Evolutionary conservation across 2,329 filamentous ascomycete genomes (phyloP), one percentile per base, ranked within the genome.

Genomic region (Cladosporium sphaerospermum): DNA sequence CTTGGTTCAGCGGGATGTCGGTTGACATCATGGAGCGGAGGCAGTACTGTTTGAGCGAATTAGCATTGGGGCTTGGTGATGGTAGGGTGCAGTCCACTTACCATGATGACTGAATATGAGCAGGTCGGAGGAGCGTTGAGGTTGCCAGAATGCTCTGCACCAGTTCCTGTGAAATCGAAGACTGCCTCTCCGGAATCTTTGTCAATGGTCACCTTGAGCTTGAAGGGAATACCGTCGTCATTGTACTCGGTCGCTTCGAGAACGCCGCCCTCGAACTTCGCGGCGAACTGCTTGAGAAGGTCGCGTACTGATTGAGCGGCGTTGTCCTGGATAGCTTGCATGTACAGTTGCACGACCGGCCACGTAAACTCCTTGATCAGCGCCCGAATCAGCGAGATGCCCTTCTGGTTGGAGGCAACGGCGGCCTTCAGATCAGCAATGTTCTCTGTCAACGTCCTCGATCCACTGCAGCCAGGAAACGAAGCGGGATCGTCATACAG

Each of bases 401-500:
- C 68, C 39, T 64, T 66, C 11, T 64, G 59, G 46, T 71, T 71
- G 0, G 68, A 63, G 0, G 67, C 61, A 9, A 70, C 62, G 44
- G 66, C 63, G 2, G 67, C 68, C 43, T 70, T 68, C n/a, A 69
- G 60, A 51, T 71, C 67, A 3, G 61, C 61, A 23, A 71, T 57
- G 50, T 71, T 71, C 57, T 71, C 68, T 9, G 58, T 55, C 9
- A 69, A 55, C 14, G 60, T 64, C 23, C 67, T 54, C 7, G 66
- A 67, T 4, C 65, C 67, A 16, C 57, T 62, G 51, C 67, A 69
- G 11, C 65, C 65, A 5, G 62, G 65, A 33, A 65, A 64, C 28
- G 83, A 75, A 0, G 85, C 85, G 0, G 88, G 88, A 55, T 89
- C 84, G 9, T 81, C 76, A 49, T 86, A 80, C 6, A 92, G 75